phyloP scores from a whole-genome alignment of 164 flowering plant genomes.

The Nelumbo lutea region DNA sequence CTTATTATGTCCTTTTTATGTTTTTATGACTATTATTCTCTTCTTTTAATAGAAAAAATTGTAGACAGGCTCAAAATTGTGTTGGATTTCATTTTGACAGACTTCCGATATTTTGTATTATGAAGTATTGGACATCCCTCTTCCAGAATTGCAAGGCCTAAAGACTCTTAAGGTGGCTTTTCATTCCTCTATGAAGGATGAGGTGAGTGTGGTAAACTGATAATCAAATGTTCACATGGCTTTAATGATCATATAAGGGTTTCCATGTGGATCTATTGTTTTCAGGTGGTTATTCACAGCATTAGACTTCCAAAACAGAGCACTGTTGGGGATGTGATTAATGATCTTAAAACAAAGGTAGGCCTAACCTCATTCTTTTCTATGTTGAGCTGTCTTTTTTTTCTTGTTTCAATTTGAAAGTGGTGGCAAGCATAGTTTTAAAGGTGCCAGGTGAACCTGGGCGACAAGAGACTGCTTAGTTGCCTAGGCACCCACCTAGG shows the following conservation, averaged over 20 bases:
- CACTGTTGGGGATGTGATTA: constrained; percentile 84
- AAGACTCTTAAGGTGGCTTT: constrained; percentile 90
- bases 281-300: constrained; percentile 71
- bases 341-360: constrained; percentile 80
- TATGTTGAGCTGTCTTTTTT: no score
- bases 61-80: background rate
- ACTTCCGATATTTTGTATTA: constrained; percentile 85
- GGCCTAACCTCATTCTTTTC: background rate
- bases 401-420: no score
- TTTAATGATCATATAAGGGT: no score
- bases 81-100: constrained; percentile 35
- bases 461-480: no score
- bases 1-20: background rate
- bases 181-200: constrained; percentile 80
- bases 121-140: constrained; percentile 90
- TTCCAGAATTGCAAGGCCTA: constrained; percentile 87
- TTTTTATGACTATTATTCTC: background rate
- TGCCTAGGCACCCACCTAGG: no score
- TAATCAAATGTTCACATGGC: no score
- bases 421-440: no score
- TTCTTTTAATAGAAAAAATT: background rate
- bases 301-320: constrained; percentile 89
- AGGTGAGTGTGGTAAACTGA: constrained; percentile 35
- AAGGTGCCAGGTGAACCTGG: no score
- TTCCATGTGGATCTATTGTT: constrained; percentile 4